Percentiles rank a stretch among this genome's conserved stretches.
These are phyloP conservation scores for Sphagnum tenellum DNA, from an alignment of 225 moss, liverwort and hornwort species.

Conservation along the genomic window DNA sequence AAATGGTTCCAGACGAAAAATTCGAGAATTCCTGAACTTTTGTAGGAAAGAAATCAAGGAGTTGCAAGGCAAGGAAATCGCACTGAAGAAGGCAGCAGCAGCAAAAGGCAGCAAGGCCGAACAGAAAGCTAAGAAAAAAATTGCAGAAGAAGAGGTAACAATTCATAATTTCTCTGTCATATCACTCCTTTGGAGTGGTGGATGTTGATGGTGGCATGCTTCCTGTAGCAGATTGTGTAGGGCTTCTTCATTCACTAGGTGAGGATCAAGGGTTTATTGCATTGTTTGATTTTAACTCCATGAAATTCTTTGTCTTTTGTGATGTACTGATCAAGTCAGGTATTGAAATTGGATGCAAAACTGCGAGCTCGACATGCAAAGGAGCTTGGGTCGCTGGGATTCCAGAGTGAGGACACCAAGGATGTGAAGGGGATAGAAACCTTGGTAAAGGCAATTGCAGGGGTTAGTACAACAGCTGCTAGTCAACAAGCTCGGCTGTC, in stretches of 20 bases:
- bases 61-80: slow-evolving; percentile 87
- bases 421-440: slow-evolving; percentile 59
- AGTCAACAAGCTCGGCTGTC: slow-evolving; percentile 46
- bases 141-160: slow-evolving; percentile 82
- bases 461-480: slow-evolving; percentile 61
- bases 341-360: slow-evolving; percentile 67
- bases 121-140: slow-evolving; percentile 95
- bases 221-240: too few relatives aligned
- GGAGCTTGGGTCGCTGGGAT: slow-evolving; percentile 80
- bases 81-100: slow-evolving; percentile 84
- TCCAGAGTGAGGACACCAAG: slow-evolving; percentile 71
- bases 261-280: too few relatives aligned
- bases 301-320: too few relatives aligned
- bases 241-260: too few relatives aligned
- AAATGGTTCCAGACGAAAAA: neutral
- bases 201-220: too few relatives aligned
- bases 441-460: slow-evolving; percentile 87
- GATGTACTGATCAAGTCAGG: slow-evolving; percentile 9
- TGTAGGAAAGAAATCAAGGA: slow-evolving; percentile 94
- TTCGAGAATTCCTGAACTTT: neutral
- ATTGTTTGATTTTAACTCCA: too few relatives aligned
- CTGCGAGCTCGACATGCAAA: slow-evolving; percentile 85
- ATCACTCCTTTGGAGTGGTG: too few relatives aligned
- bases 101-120: slow-evolving; percentile 99
- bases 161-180: too few relatives aligned